These are phyloP conservation scores for Vachellia pachyceras DNA, from an alignment of 306 rosid species.

Conservation along the genomic window DNA sequence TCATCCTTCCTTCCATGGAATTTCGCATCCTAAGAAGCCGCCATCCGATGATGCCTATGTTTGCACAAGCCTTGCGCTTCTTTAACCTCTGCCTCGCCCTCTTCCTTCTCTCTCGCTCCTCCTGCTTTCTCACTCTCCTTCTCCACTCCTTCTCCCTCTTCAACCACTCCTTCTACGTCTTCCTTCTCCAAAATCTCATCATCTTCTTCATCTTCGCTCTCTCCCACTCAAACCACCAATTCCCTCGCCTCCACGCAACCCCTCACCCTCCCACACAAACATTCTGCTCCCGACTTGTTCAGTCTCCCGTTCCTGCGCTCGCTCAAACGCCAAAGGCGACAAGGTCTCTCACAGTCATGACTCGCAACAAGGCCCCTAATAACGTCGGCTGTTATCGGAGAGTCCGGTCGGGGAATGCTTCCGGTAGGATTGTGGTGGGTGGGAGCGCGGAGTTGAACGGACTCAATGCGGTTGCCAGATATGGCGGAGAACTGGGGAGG, in stretches of 20 bases:
- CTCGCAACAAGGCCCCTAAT: slow-evolving; percentile 26
- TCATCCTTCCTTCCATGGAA: slow-evolving; percentile 11
- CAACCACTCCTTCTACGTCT: slow-evolving; percentile 51
- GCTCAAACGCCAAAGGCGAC: slow-evolving; percentile 17
- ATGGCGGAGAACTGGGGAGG: slow-evolving; percentile 23
- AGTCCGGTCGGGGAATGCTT: slow-evolving; percentile 54
- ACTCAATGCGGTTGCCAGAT: slow-evolving; percentile 15
- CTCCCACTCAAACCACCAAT: slow-evolving; percentile 36
- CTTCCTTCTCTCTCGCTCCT: slow-evolving; percentile 39
- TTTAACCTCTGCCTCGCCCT: slow-evolving; percentile 40
- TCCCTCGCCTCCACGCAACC: not conserved
- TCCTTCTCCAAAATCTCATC: slow-evolving; percentile 50
- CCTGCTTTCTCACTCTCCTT: slow-evolving; percentile 40
- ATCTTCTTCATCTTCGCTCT: slow-evolving; percentile 53
- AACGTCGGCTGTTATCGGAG: slow-evolving; percentile 52
- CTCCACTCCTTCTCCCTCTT: slow-evolving; percentile 28
- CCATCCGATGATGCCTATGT: slow-evolving; percentile 33
- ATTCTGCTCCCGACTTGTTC: not conserved
- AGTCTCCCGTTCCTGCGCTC: slow-evolving; percentile 22
- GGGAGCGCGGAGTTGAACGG: slow-evolving; percentile 39
- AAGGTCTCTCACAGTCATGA: not conserved
- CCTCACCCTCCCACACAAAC: not conserved
- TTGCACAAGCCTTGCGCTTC: slow-evolving; percentile 37
- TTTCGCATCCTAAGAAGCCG: slow-evolving; percentile 34
- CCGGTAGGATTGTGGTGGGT: slow-evolving; percentile 32